A percentile compares a stretch with the other conserved stretches of the same genome.
These are phyloP conservation scores for Eragrostis curvula DNA, from an alignment of 176 grass and related monocot genomes.

Conservation along the genomic window DNA sequence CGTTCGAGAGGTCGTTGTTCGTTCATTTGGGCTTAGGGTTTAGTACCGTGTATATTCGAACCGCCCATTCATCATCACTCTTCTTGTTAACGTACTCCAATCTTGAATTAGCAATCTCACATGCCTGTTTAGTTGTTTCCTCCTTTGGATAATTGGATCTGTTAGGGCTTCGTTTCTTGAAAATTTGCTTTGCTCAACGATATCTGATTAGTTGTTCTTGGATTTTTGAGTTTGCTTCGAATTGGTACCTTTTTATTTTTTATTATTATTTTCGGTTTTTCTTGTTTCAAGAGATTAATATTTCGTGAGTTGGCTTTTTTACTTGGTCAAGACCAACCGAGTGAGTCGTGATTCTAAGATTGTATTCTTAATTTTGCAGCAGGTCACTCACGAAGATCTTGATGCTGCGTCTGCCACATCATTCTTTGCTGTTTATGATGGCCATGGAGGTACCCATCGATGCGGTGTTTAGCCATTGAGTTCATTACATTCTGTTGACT, in stretches of 20 bases:
- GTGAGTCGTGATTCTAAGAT: neutral
- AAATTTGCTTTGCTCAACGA: neutral
- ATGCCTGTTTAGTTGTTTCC: neutral
- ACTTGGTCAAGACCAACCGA: neutral
- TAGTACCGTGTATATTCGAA: constrained; percentile 11
- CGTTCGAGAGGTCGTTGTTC: neutral
- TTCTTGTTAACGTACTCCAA: neutral
- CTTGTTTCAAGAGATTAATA: neutral
- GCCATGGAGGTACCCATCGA: neutral
- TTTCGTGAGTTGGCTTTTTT: neutral
- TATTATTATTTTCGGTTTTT: neutral
- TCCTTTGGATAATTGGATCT: constrained; percentile 7
- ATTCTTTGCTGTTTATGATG: constrained; percentile 60
- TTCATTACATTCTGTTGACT: too few relatives aligned
- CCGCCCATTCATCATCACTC: neutral
- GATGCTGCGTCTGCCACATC: constrained; percentile 32
- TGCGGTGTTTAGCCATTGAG: neutral
- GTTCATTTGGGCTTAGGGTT: constrained; percentile 31
- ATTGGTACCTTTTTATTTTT: neutral
- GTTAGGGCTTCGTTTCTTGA: neutral
- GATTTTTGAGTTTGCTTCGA: neutral
- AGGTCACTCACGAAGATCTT: too few relatives aligned
- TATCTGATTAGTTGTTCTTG: neutral
- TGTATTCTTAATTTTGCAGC: neutral
- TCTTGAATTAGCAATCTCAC: too few relatives aligned